Evolutionary conservation across 2,329 filamentous ascomycete genomes (phyloP), one percentile per base, ranked within the genome.

Genomic region (Pseudogymnoascus sp.): DNA sequence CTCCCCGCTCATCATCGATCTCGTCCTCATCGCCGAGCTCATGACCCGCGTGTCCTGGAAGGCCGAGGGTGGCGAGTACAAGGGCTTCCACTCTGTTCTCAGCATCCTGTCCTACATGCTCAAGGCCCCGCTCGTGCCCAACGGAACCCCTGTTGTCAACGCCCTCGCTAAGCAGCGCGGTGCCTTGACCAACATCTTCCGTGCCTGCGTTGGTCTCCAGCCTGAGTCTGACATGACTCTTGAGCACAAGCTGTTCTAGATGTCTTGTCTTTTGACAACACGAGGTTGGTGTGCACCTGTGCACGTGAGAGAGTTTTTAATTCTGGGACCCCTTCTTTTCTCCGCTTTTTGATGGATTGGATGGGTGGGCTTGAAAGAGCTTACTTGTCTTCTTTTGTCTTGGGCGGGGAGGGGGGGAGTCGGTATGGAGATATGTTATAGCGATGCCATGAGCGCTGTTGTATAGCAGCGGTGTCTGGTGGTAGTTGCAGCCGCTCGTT

Each of bases 81-180:
- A 90, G 82, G 88, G 87, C 74, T 97, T 99, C 86, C 95, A 99
- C 82, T 93, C 89, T 75, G 95, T 99, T 45, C 87, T 99, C 66
- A 96, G 91, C 80, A 86, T 99, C 67, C 87, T 99, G 71, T 96
- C 92, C 84, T 99, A 97, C 83, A 99, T 99, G 95, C 89, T 99
- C 74, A 87, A 95, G 87, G 95, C 95, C 64, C 95, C 95, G 40
- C 78, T 97, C 76, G 97, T 93, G 39, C 95, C 95, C 60, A 88
- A 93, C 1, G 95, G 95, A 69, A 96, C 95, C 10, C 95, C 95
- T 3, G 95, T 99, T 65, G 85, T 99, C 80, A 99, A 99, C 74
- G 86, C 95, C 65, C 84, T 99, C 69, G 91, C 89, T 73, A 99
- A 99, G 85, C 95, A 99, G 83, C 91, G 95, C 69, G 89, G 86